Conservation (phyloP, 1,284 basidiomycete species). For the Rhodotorula sp. region DNA sequence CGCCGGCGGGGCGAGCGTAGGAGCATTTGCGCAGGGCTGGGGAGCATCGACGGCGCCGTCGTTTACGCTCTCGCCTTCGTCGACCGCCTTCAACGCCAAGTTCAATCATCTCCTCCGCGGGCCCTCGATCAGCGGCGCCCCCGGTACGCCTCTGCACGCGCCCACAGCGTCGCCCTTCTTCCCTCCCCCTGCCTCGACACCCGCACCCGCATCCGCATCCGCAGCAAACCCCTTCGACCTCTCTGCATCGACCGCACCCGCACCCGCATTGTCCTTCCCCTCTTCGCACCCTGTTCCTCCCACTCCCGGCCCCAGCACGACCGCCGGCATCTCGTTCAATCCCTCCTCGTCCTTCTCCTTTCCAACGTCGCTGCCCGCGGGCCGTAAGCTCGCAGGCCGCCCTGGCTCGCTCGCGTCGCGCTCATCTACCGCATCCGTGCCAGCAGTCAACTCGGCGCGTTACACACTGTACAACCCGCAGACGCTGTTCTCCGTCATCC, state of each 20-base stretch:
- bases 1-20: too few relatives aligned
- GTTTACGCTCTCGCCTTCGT: slow-evolving; percentile 18
- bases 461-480: slow-evolving; percentile 22
- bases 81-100: slow-evolving; percentile 22
- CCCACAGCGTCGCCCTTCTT: slow-evolving; percentile 27
- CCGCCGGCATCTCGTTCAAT: not conserved
- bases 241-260: not conserved
- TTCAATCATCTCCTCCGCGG: slow-evolving; percentile 23
- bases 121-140: not conserved
- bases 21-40: not conserved
- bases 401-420: not conserved
- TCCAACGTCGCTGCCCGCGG: not conserved
- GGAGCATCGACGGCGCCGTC: not conserved
- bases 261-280: not conserved
- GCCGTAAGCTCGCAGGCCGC: not conserved
- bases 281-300: not conserved
- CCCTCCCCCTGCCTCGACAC: not conserved
- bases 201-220: not conserved
- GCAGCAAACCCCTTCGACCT: not conserved
- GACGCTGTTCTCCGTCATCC: slow-evolving; percentile 14
- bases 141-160: slow-evolving; percentile 14
- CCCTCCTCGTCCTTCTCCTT: not conserved
- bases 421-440: not conserved
- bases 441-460: not conserved
- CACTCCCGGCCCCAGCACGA: not conserved